These are phyloP conservation scores for Xylaria telfairii DNA, from an alignment of 495 filamentous ascomycete species.

Conservation along the genomic window DNA sequence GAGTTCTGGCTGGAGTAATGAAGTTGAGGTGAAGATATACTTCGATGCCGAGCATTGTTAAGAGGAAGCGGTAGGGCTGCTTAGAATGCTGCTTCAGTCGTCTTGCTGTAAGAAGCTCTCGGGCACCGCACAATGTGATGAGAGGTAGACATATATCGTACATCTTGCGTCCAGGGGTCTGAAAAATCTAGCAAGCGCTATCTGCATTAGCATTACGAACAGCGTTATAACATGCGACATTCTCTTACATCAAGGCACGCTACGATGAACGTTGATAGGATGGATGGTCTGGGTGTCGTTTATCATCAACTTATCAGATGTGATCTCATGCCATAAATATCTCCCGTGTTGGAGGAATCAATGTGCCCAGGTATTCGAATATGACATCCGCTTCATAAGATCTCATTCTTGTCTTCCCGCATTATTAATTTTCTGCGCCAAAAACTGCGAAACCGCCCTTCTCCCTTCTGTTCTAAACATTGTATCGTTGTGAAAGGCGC, in stretches of 20 bases:
- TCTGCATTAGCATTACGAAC: neutral
- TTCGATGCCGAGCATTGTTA: constrained; percentile 43
- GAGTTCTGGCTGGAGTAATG: constrained; percentile 80
- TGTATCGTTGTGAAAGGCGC: constrained; percentile 54
- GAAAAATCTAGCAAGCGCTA: neutral
- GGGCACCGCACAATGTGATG: neutral
- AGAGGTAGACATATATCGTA: no score
- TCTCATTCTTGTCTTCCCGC: no score
- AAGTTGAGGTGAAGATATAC: constrained; percentile 75
- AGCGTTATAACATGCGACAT: neutral
- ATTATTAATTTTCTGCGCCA: constrained; percentile 29
- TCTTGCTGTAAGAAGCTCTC: neutral
- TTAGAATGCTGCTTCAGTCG: neutral
- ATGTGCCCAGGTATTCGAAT: neutral
- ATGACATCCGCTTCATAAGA: neutral
- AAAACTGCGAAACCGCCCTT: constrained; percentile 45
- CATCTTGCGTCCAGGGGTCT: no score
- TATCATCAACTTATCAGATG: neutral
- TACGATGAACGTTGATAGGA: neutral
- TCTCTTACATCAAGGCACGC: neutral
- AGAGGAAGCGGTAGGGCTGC: neutral
- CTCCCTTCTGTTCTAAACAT: constrained; percentile 52
- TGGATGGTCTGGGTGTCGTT: neutral
- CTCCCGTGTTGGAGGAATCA: neutral
- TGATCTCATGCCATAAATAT: neutral